These are phyloP conservation scores for Pyrus betulifolia DNA, from an alignment of 306 rosid genomes.

Conservation along the genomic window DNA sequence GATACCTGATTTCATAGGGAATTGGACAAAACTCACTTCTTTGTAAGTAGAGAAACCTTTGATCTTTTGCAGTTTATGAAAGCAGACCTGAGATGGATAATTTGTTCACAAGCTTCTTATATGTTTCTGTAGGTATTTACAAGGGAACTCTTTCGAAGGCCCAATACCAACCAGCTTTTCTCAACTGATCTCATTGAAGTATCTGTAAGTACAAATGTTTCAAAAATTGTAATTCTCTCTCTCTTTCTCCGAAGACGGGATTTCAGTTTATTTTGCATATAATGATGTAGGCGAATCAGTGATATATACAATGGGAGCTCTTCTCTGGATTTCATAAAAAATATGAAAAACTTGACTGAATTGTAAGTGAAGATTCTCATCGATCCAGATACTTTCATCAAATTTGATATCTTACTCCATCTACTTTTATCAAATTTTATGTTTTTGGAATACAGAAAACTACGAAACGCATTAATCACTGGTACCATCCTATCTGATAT, in stretches of 20 bases:
- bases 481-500: conserved; percentile 16
- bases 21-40: conserved; percentile 3
- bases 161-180: conserved; percentile 28
- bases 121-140: conserved; percentile 9
- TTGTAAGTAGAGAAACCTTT: not conserved
- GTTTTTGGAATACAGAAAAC: not conserved
- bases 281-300: conserved; percentile 18
- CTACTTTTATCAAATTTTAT: not conserved
- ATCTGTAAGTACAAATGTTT: conserved; percentile 11
- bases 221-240: not conserved
- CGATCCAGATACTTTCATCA: not conserved
- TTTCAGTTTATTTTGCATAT: not conserved
- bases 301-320: conserved; percentile 24
- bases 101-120: not conserved
- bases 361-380: conserved; percentile 15
- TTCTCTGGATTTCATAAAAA: conserved; percentile 13
- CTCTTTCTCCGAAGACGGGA: not conserved
- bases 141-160: conserved; percentile 28
- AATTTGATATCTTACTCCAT: not conserved
- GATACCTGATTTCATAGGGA: conserved; percentile 23
- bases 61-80: not conserved
- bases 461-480: conserved; percentile 22
- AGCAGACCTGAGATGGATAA: not conserved
- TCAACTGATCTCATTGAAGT: not conserved
- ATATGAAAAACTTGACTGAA: conserved; percentile 2